A percentile compares a stretch with the other conserved stretches of the same genome.
phyloP scores from a whole-genome alignment of 2,329 filamentous ascomycete species.

The Metarhizium robertsii region DNA sequence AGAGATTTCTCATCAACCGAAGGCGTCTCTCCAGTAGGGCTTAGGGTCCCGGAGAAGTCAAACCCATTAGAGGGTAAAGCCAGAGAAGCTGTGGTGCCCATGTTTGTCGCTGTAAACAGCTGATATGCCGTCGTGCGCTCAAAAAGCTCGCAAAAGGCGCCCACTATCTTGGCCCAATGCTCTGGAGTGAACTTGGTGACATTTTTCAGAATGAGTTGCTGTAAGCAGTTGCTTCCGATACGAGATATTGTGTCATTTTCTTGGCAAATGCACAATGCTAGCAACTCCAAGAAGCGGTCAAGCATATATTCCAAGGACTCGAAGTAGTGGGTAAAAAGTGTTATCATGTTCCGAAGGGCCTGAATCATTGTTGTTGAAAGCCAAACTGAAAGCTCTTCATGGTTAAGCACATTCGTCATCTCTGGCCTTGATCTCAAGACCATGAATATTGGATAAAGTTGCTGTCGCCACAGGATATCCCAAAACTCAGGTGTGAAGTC shows the following conservation, averaged over 20 bases:
- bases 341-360: slow-evolving; percentile 95
- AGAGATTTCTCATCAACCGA: slow-evolving; percentile 45
- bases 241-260: slow-evolving; percentile 97
- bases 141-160: slow-evolving; percentile 92
- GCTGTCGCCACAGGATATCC: slow-evolving; percentile 95
- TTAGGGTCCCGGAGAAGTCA: slow-evolving; percentile 37
- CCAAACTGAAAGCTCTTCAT: slow-evolving; percentile 97
- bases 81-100: slow-evolving; percentile 42
- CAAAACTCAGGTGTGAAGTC: slow-evolving; percentile 92
- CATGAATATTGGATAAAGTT: slow-evolving; percentile 97
- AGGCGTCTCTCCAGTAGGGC: slow-evolving; percentile 28
- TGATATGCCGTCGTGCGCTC: slow-evolving; percentile 90
- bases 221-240: slow-evolving; percentile 95
- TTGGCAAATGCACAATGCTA: slow-evolving; percentile 95
- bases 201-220: slow-evolving; percentile 93
- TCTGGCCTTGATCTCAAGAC: slow-evolving; percentile 93
- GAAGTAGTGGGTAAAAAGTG: slow-evolving; percentile 97
- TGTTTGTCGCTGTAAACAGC: slow-evolving; percentile 74
- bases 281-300: slow-evolving; percentile 87
- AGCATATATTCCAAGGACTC: slow-evolving; percentile 95
- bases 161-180: slow-evolving; percentile 93
- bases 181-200: slow-evolving; percentile 79
- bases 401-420: slow-evolving; percentile 89
- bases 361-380: slow-evolving; percentile 99
- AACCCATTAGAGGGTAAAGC: slow-evolving; percentile 43